Percentiles rank a stretch among this genome's conserved stretches.
Conservation (phyloP, 371 early-diverging fungal species). For the Lichtheimia ornata region DNA sequence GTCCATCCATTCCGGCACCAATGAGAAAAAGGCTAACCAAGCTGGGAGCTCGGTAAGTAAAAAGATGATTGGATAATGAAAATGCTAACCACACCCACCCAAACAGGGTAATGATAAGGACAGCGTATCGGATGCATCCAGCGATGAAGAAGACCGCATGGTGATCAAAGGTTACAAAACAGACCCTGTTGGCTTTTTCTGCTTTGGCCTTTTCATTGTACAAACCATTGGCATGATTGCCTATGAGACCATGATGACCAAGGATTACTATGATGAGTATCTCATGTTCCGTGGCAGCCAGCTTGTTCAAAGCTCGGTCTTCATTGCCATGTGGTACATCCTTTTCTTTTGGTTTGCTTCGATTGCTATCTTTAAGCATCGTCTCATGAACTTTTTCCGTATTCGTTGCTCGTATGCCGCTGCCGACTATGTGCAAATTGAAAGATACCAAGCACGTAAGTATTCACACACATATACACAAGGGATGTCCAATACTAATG, state of each 20-base stretch:
- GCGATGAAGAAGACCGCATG: slow-evolving; percentile 32
- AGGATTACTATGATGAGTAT: slow-evolving; percentile 39
- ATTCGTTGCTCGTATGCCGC: slow-evolving; percentile 47
- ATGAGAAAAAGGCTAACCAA: no score
- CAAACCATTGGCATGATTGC: slow-evolving; percentile 42
- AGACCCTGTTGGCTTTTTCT: slow-evolving; percentile 25
- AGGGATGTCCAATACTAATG: slow-evolving; percentile 27
- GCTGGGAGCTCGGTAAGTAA: no score
- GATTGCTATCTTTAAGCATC: slow-evolving; percentile 40
- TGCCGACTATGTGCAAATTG: slow-evolving; percentile 64
- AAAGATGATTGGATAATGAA: neutral
- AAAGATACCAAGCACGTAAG: slow-evolving; percentile 47
- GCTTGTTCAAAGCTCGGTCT: slow-evolving; percentile 44
- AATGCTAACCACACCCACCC: neutral
- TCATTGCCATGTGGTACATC: slow-evolving; percentile 72
- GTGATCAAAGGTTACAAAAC: slow-evolving; percentile 40
- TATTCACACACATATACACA: slow-evolving; percentile 54
- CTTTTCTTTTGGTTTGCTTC: slow-evolving; percentile 62
- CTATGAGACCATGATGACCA: slow-evolving; percentile 33
- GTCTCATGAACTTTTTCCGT: slow-evolving; percentile 67
- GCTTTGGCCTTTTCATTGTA: slow-evolving; percentile 18
- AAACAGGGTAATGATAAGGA: no score
- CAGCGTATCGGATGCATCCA: slow-evolving; percentile 1
- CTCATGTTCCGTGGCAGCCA: slow-evolving; percentile 30
- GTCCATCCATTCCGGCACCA: no score